Evolutionary conservation across 306 rosid genomes (phyloP).

Genomic region (Glycine latifolia): DNA sequence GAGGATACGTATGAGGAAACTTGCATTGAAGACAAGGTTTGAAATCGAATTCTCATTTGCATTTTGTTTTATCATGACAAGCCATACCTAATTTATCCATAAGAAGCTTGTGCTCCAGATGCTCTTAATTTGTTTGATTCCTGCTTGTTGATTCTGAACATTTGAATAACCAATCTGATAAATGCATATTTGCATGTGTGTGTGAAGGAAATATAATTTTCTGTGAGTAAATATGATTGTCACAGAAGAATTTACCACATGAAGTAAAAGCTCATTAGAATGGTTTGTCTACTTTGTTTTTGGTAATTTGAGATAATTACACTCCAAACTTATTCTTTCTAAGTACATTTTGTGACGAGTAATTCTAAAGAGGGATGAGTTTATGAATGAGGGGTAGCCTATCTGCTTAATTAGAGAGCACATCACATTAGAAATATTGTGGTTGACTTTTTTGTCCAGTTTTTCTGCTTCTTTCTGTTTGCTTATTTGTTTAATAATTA

Average conservation of each 20-base stretch:
- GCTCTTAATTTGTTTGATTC: slow-evolving; percentile 32
- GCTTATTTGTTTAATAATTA: background rate
- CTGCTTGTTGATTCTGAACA: slow-evolving; percentile 28
- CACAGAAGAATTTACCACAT: background rate
- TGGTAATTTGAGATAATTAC: background rate
- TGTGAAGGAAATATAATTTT: background rate
- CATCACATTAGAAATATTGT: background rate
- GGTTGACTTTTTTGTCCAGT: slow-evolving; percentile 1
- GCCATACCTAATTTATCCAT: slow-evolving; percentile 17
- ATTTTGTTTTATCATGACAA: slow-evolving; percentile 15
- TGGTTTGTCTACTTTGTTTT: background rate
- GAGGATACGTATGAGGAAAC: slow-evolving; percentile 95
- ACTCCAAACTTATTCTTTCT: background rate
- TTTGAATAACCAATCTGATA: background rate
- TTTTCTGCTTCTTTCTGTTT: background rate
- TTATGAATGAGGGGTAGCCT: background rate
- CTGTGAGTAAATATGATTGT: background rate
- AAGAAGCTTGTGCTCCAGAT: background rate
- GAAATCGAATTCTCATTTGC: slow-evolving; percentile 25
- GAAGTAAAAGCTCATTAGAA: background rate
- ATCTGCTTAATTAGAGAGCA: slow-evolving; percentile 8
- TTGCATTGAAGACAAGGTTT: slow-evolving; percentile 89
- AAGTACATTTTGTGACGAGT: background rate
- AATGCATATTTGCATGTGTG: background rate
- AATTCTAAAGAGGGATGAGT: background rate